phyloP scores from a whole-genome alignment of 2,329 filamentous ascomycete genomes.

The Anisogramma anomala region DNA sequence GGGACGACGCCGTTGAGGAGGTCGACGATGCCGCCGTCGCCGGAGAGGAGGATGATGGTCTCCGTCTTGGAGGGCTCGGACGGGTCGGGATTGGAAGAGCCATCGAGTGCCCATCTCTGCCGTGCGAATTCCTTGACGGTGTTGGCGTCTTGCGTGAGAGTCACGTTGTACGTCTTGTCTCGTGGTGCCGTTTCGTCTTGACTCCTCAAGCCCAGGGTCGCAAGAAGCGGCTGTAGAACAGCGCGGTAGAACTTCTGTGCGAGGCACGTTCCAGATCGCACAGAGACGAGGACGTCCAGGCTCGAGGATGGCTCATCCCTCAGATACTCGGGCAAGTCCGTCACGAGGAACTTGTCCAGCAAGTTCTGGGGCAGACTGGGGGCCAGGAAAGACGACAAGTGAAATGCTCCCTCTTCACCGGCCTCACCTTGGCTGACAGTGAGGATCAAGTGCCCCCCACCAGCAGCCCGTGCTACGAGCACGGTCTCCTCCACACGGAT shows the following conservation, averaged over 20 bases:
- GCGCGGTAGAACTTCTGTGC: conserved; percentile 44
- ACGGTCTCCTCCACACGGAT: conserved; percentile 24
- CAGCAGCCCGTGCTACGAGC: conserved; percentile 16
- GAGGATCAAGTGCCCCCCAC: conserved; percentile 24
- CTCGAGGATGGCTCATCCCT: conserved; percentile 17
- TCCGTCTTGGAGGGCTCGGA: conserved; percentile 26
- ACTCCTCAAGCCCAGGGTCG: conserved; percentile 27
- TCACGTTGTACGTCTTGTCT: conserved; percentile 33
- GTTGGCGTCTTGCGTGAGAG: conserved; percentile 51
- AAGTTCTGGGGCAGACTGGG: conserved; percentile 27
- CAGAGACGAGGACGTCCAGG: conserved; percentile 58
- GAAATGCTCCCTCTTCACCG: conserved; percentile 18
- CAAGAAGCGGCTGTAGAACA: conserved; percentile 45
- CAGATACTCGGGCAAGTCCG: conserved; percentile 25
- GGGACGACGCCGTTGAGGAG: conserved; percentile 52
- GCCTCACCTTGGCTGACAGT: conserved; percentile 27
- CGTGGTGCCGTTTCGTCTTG: conserved; percentile 12
- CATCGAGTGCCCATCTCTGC: conserved; percentile 28
- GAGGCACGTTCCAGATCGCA: conserved; percentile 49
- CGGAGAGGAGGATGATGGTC: conserved; percentile 68
- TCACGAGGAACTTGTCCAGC: conserved; percentile 26
- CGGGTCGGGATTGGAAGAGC: conserved; percentile 29
- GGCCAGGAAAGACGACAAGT: conserved; percentile 21
- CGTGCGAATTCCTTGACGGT: conserved; percentile 54
- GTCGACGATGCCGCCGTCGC: conserved; percentile 79